Evolutionary conservation across 140 eudicot genomes (phyloP), one percentile per base, ranked within the genome.

Genomic region (Erigeron philadelphicus): DNA sequence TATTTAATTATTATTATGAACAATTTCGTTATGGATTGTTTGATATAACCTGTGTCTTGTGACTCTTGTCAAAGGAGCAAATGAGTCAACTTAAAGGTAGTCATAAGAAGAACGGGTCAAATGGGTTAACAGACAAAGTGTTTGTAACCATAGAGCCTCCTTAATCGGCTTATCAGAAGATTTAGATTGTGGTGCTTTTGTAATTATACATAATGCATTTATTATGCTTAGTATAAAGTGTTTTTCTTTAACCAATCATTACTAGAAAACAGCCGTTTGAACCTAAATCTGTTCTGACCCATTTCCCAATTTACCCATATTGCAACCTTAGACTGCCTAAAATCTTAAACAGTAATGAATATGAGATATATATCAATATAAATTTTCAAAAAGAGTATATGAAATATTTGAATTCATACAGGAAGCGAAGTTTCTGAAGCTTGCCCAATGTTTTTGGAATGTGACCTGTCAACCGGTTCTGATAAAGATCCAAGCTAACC

Each of bases 401-500:
- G 50, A 63, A 64, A 40, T 78, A 68, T 47, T 67, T 19, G 49
- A 61, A 53, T 46, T 35, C 94, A 16, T 87, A 90, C 97, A 87
- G 83, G 83, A 75, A 83, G 52, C 95, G 90, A 19, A 90, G 86
- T 66, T 49, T 90, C 75, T 84, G 83, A 73, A 90, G 97, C 78
- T 80, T 83, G 75, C 93, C 84, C 84, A 90, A 72, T 6, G 88
- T 72, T 60, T 71, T 75, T 44, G 97, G 97, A 72, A 90, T 87
- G 23, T 48, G 74, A 57, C 97, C 97, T 35, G 16, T 67, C 18
- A 90, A 74, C 4, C 31, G 79, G 76, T 90, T 90, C 64, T 64
- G 40, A 75, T 77, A 87, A 78, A 90, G 95, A 90, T 90, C 95
- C 95, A 90, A 81, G 85, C 97, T 90, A 80, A 87, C 93, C 76